phyloP scores from a whole-genome alignment of 2,329 filamentous ascomycete species.

The Fusarium sp. region DNA sequence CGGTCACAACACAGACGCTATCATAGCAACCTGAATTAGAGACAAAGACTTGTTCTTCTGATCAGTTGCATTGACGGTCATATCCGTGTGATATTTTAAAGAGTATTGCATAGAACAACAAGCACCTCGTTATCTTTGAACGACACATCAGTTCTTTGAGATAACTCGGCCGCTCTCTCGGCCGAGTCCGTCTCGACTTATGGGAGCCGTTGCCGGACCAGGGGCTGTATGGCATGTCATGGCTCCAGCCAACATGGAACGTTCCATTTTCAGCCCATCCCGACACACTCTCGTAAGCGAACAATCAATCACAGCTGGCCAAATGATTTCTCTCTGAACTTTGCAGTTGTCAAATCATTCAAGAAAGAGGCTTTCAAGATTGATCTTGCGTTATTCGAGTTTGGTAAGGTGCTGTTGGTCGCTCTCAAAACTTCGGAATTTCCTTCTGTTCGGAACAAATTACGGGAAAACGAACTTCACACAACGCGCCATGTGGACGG shows the following conservation, averaged over 20 bases:
- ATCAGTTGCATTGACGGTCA: neutral
- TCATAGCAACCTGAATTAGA: constrained; percentile 8
- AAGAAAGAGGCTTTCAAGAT: neutral
- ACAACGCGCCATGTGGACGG: constrained; percentile 10
- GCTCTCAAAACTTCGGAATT: neutral
- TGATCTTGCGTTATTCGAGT: neutral
- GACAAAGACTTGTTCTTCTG: neutral
- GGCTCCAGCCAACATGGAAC: constrained; percentile 36
- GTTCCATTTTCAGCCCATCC: constrained; percentile 33
- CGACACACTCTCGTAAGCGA: neutral
- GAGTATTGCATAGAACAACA: neutral
- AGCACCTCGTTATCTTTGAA: neutral
- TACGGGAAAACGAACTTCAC: neutral
- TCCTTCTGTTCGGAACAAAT: constrained; percentile 3
- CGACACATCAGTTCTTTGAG: neutral
- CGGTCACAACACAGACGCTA: constrained; percentile 7
- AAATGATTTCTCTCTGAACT: neutral
- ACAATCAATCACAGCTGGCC: neutral
- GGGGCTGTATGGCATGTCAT: constrained; percentile 31
- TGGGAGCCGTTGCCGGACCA: constrained; percentile 22
- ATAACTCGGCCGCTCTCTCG: constrained; percentile 32
- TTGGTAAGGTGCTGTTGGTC: neutral
- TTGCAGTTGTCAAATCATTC: neutral
- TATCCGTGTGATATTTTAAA: neutral
- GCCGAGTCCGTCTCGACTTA: constrained; percentile 26